Percentiles rank a stretch among this genome's conserved stretches.
These are phyloP conservation scores for Rhinocladiella similis DNA, from an alignment of 2,329 filamentous ascomycete genomes.

Conservation along the genomic window DNA sequence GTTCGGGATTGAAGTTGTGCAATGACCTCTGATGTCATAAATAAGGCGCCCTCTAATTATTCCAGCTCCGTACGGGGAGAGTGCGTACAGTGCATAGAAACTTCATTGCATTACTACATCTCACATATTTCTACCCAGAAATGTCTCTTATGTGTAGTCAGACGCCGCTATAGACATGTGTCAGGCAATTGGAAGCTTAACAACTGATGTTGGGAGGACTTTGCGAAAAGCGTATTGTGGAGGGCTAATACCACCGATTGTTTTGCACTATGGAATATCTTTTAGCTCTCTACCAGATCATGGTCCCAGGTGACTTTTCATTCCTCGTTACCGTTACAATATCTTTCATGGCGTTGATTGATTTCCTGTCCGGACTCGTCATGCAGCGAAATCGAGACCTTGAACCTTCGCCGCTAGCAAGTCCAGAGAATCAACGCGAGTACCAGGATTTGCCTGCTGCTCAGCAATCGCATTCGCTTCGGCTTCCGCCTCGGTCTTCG, in stretches of 20 bases:
- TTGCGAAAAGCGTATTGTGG: neutral
- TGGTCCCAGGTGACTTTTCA: neutral
- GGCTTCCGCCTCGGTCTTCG: constrained; percentile 7
- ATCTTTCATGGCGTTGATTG: constrained; percentile 11
- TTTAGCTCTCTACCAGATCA: too few relatives aligned
- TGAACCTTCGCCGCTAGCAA: constrained; percentile 26
- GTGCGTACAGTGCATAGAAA: too few relatives aligned
- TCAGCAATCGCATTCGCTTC: neutral
- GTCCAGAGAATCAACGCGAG: constrained; percentile 25
- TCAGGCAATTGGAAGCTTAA: neutral
- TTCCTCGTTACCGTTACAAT: constrained; percentile 24
- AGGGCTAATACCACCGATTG: neutral
- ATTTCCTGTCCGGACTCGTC: neutral
- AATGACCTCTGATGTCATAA: neutral
- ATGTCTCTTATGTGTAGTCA: too few relatives aligned
- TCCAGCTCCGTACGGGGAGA: too few relatives aligned
- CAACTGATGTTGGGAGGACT: neutral
- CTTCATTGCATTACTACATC: too few relatives aligned
- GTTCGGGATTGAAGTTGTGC: neutral
- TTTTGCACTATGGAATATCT: too few relatives aligned
- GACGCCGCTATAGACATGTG: too few relatives aligned
- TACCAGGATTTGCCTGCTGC: constrained; percentile 23
- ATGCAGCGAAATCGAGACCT: constrained; percentile 28
- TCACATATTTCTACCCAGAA: too few relatives aligned
- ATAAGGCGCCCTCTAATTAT: too few relatives aligned